These are phyloP conservation scores for Globisporangium solare DNA, from an alignment of 352 stramenopile species.

Conservation along the genomic window DNA sequence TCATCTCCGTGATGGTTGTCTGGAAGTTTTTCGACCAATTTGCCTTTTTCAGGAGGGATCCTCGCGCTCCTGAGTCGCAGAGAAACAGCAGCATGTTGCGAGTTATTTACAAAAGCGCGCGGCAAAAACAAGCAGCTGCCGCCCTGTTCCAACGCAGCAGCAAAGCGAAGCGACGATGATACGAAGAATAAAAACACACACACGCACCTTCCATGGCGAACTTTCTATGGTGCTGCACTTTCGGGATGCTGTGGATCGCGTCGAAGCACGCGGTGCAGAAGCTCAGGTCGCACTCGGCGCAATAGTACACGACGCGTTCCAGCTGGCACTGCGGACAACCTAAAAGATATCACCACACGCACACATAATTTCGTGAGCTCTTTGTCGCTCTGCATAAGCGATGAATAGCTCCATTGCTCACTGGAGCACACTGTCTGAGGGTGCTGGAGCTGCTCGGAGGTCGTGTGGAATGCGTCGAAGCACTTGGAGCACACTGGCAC, in stretches of 20 bases:
- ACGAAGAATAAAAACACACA: not conserved
- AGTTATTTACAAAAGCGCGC: too few species aligned
- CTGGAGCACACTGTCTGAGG: constrained; percentile 18
- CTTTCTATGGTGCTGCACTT: constrained; percentile 27
- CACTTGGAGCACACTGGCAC: constrained; percentile 14
- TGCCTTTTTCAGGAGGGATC: constrained; percentile 29
- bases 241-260: constrained; percentile 38
- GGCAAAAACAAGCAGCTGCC: not conserved
- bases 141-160: too few species aligned
- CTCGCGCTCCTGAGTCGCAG: constrained; percentile 29
- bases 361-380: too few species aligned
- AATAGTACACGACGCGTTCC: constrained; percentile 42
- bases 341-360: constrained; percentile 13
- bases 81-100: not conserved
- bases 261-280: constrained; percentile 57
- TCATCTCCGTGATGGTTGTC: constrained; percentile 31
- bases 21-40: constrained; percentile 47
- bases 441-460: constrained; percentile 16
- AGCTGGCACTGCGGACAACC: constrained; percentile 61
- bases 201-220: constrained; percentile 39
- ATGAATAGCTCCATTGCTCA: constrained; percentile 9
- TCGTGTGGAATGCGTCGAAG: constrained; percentile 11
- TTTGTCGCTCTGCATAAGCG: not conserved
- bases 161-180: too few species aligned
- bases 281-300: constrained; percentile 52